phyloP scores from a whole-genome alignment of 106 monocot genomes.

The Apostasia shenzhenica region DNA sequence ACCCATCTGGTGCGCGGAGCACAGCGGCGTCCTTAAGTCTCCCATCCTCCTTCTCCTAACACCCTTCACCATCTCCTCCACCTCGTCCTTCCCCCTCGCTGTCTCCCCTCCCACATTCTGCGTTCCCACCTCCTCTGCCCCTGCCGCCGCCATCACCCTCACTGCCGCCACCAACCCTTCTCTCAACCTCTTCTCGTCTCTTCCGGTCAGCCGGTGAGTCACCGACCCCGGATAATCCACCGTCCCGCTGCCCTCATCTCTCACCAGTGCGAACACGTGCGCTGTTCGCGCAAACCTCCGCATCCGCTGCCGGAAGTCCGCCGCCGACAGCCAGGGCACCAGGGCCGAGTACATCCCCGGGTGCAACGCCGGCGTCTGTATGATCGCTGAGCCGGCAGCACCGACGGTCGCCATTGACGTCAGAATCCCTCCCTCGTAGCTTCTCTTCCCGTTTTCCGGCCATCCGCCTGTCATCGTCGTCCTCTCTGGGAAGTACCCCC shows the following conservation, averaged over 20 bases:
- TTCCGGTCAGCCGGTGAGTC: slow-evolving; percentile 21
- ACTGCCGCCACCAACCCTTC: slow-evolving; percentile 34
- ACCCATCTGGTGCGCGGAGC: slow-evolving; percentile 82
- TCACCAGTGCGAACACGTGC: slow-evolving; percentile 49
- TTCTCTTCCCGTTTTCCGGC: slow-evolving; percentile 19
- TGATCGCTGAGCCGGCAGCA: slow-evolving; percentile 17
- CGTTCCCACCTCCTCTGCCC: slow-evolving; percentile 73
- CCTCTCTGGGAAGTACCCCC: slow-evolving; percentile 50
- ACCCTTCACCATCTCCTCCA: slow-evolving; percentile 49
- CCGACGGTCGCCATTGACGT: slow-evolving; percentile 43
- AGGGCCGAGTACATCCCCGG: slow-evolving; percentile 30
- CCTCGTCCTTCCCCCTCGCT: slow-evolving; percentile 19
- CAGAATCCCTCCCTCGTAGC: slow-evolving; percentile 73
- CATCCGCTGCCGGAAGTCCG: slow-evolving; percentile 56
- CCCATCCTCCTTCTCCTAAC: slow-evolving; percentile 16
- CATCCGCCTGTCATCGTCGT: background rate
- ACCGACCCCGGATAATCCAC: slow-evolving; percentile 26
- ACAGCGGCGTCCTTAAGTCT: slow-evolving; percentile 12
- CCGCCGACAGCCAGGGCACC: slow-evolving; percentile 58
- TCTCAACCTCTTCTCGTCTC: slow-evolving; percentile 49
- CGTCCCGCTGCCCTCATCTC: slow-evolving; percentile 53
- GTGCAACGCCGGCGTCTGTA: slow-evolving; percentile 56
- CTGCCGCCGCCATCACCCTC: slow-evolving; percentile 57
- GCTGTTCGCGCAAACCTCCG: slow-evolving; percentile 42
- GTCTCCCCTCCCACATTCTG: slow-evolving; percentile 46